These are phyloP conservation scores for Dactylellina leptospora DNA, from an alignment of 2,329 filamentous ascomycete species.

Conservation along the genomic window DNA sequence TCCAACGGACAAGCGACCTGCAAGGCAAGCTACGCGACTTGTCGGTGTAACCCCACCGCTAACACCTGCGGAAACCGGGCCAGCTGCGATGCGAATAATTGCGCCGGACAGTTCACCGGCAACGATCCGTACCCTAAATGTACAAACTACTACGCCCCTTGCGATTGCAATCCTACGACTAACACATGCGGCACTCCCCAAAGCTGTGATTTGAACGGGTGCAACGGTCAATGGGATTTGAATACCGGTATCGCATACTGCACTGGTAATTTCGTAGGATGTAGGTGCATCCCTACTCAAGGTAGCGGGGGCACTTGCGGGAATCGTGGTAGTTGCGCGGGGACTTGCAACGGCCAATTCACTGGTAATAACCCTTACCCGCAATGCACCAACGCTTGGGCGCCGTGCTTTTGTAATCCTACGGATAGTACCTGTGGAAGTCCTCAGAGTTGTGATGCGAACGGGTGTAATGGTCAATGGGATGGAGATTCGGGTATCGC, in stretches of 20 bases:
- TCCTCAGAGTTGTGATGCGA: slow-evolving; percentile 2
- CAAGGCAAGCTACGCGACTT: neutral
- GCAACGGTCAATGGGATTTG: too few relatives aligned
- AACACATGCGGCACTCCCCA: too few relatives aligned
- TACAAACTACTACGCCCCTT: too few relatives aligned
- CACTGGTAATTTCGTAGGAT: slow-evolving; percentile 13
- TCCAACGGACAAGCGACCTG: neutral
- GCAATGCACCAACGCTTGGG: slow-evolving; percentile 18
- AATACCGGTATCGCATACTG: slow-evolving; percentile 20
- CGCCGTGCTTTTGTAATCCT: slow-evolving; percentile 13
- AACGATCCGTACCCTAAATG: too few relatives aligned
- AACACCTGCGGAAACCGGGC: neutral
- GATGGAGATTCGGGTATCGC: neutral
- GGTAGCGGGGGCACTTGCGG: slow-evolving; percentile 1
- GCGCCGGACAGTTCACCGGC: too few relatives aligned
- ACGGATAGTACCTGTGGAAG: slow-evolving; percentile 20
- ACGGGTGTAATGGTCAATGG: slow-evolving; percentile 25
- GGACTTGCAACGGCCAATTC: neutral
- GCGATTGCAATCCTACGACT: too few relatives aligned
- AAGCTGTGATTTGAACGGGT: too few relatives aligned
- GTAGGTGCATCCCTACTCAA: slow-evolving; percentile 7
- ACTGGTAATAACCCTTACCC: slow-evolving; percentile 14
- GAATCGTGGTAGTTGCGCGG: neutral
- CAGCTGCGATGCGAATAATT: too few relatives aligned
- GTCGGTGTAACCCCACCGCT: neutral